Evolutionary conservation across 139 green algal species (phyloP).

Genomic region (Micractinium sp.): DNA sequence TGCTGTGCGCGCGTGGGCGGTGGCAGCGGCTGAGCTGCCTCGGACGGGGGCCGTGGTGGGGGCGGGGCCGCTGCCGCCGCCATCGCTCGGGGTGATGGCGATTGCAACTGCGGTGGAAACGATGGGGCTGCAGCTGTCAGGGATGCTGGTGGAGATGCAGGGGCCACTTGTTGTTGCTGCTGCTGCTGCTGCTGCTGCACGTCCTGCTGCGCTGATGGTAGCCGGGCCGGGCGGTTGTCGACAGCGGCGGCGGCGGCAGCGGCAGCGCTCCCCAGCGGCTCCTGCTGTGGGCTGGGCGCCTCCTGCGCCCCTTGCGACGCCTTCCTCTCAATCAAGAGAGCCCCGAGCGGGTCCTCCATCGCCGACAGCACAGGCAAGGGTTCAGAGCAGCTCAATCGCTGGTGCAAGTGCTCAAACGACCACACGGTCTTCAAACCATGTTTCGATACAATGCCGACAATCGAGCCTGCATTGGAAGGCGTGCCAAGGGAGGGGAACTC

Average conservation of each 20-base stretch:
- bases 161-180: background rate
- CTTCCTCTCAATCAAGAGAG: background rate
- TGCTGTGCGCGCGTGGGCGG: background rate
- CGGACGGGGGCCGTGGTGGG: background rate
- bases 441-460: too few relatives aligned
- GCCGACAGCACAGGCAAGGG: background rate
- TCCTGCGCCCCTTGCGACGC: background rate
- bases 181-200: background rate
- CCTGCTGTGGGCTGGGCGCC: background rate
- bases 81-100: background rate
- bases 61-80: background rate
- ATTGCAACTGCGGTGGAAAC: background rate
- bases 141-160: background rate
- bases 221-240: background rate
- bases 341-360: slow-evolving; percentile 22
- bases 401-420: too few relatives aligned
- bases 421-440: too few relatives aligned
- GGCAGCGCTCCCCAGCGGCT: background rate
- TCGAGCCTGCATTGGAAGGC: too few relatives aligned
- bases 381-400: background rate
- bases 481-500: too few relatives aligned
- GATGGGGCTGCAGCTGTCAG: background rate
- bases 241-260: background rate
- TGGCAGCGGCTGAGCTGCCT: background rate
- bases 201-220: background rate